phyloP scores from a whole-genome alignment of 2,329 filamentous ascomycete species.

The Celoporthe dispersa region DNA sequence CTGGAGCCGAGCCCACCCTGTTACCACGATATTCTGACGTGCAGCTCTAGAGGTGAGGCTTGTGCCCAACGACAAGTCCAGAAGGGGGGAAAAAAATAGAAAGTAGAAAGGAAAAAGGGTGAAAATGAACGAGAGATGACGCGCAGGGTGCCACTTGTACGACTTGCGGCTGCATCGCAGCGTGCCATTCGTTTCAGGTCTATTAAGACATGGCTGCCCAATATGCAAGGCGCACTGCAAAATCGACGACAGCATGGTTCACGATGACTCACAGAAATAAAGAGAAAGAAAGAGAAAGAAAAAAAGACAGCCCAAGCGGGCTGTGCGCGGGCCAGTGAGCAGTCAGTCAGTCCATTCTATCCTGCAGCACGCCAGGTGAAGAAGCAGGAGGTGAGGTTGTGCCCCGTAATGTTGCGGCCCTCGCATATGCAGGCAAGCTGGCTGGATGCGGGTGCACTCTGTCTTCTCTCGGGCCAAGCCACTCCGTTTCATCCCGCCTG shows the following conservation, averaged over 20 bases:
- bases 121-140: background rate
- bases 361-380: background rate
- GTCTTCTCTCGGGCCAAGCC: background rate
- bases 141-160: background rate
- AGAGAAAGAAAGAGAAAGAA: background rate
- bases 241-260: background rate
- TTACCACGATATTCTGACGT: background rate
- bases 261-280: slow-evolving; percentile 7
- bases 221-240: background rate
- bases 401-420: slow-evolving; percentile 1
- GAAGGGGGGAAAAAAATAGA: background rate
- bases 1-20: background rate
- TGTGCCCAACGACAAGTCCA: background rate
- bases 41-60: background rate
- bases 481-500: background rate
- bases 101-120: background rate
- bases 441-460: background rate
- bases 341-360: background rate
- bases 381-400: background rate
- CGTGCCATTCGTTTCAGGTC: slow-evolving; percentile 12
- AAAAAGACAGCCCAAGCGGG: background rate
- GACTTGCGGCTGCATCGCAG: background rate
- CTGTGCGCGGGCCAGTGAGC: background rate
- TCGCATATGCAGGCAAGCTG: background rate
- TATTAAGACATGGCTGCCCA: slow-evolving; percentile 10